Percentiles rank a stretch among this genome's conserved stretches.
phyloP scores from a whole-genome alignment of 148 eudicot species.

The Amaranthus cruentus region DNA sequence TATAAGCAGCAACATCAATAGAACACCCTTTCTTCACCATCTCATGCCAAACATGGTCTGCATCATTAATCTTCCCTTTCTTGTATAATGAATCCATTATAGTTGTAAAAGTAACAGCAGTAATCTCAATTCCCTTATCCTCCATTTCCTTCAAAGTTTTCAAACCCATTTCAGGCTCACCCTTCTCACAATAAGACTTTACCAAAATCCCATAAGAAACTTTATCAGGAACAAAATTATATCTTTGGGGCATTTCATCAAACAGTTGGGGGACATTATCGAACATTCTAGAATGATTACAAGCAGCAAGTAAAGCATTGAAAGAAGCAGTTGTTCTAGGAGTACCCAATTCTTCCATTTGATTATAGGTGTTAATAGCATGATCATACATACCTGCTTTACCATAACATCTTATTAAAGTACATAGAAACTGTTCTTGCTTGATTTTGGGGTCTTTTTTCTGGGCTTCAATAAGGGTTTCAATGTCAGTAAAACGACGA shows the following conservation, averaged over 20 bases:
- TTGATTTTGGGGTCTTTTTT: constrained; percentile 50
- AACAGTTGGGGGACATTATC: constrained; percentile 55
- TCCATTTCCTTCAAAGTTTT: constrained; percentile 50
- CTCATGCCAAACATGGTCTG: constrained; percentile 58
- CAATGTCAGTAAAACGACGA: constrained; percentile 58
- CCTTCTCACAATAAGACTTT: constrained; percentile 58
- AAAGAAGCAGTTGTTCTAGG: constrained; percentile 53
- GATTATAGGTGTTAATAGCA: constrained; percentile 49
- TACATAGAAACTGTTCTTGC: constrained; percentile 51
- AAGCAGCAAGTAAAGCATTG: constrained; percentile 61
- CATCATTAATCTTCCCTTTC: constrained; percentile 48
- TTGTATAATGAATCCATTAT: constrained; percentile 45
- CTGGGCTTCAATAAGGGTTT: constrained; percentile 52
- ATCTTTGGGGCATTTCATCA: constrained; percentile 56
- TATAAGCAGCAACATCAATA: constrained; percentile 58
- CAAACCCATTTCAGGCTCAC: constrained; percentile 46
- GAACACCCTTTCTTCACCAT: constrained; percentile 56
- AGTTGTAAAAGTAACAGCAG: constrained; percentile 48
- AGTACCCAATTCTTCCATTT: constrained; percentile 66
- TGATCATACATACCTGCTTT: constrained; percentile 64
- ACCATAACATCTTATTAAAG: constrained; percentile 71
- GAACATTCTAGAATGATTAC: constrained; percentile 34
- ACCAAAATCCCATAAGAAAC: constrained; percentile 60
- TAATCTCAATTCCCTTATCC: constrained; percentile 52
- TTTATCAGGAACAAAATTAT: constrained; percentile 45